Percentiles rank a stretch among this genome's conserved stretches.
Conservation (phyloP, 2,329 filamentous ascomycete species). For the Purpureocillium lavendulum region DNA sequence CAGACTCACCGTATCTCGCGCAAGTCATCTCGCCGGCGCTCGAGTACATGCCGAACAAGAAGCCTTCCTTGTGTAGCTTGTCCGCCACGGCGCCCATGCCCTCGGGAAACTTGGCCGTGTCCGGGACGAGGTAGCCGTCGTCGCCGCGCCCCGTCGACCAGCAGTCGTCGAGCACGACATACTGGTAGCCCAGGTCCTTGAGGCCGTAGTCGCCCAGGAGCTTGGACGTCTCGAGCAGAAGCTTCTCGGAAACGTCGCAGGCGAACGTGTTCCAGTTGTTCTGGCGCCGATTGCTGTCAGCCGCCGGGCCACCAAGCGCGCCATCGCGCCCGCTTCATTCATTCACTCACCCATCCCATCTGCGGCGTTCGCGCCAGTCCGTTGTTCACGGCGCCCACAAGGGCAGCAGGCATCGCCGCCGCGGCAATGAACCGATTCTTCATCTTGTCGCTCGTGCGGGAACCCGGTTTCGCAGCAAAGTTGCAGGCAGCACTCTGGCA, state of each 20-base stretch:
- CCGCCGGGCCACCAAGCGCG: too few species aligned
- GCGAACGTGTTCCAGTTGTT: slow-evolving; percentile 8
- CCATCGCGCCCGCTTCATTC: too few species aligned
- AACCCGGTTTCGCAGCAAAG: too few species aligned
- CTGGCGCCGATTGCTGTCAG: slow-evolving; percentile 1
- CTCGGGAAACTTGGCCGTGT: slow-evolving; percentile 25
- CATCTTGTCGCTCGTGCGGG: too few species aligned
- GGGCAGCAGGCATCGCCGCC: too few species aligned
- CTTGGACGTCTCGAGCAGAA: slow-evolving; percentile 11
- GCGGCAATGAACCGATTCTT: too few species aligned
- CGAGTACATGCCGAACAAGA: slow-evolving; percentile 30
- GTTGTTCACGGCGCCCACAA: slow-evolving; percentile 1
- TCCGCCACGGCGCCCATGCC: slow-evolving; percentile 26
- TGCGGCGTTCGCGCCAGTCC: slow-evolving; percentile 5
- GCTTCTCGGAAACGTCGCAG: slow-evolving; percentile 9
- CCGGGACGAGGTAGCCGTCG: slow-evolving; percentile 17
- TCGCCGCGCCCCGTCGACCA: slow-evolving; percentile 20
- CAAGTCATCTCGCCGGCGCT: slow-evolving; percentile 39
- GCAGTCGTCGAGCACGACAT: slow-evolving; percentile 25
- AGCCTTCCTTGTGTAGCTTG: slow-evolving; percentile 22
- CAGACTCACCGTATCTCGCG: slow-evolving; percentile 21
- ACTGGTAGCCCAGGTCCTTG: slow-evolving; percentile 18
- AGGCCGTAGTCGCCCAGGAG: slow-evolving; percentile 16
- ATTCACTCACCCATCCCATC: slow-evolving; percentile 6
- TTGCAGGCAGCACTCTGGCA: too few species aligned